Percentiles rank a stretch among this genome's conserved stretches.
These are phyloP conservation scores for Pholiota adiposa DNA, from an alignment of 1,284 basidiomycete genomes.

Conservation along the genomic window DNA sequence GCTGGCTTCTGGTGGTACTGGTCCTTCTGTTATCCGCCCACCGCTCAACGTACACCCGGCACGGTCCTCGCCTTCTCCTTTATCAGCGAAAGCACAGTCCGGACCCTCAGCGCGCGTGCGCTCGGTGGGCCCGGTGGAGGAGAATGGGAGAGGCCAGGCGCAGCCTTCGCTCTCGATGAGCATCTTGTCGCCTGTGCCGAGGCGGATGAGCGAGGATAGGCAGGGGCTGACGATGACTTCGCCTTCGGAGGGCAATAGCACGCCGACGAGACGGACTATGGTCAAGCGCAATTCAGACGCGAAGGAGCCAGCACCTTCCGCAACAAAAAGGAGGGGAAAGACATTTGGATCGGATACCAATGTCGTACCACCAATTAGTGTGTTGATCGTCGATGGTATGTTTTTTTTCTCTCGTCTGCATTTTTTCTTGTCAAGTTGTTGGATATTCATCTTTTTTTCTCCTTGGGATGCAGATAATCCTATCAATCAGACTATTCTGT, in stretches of 20 bases:
- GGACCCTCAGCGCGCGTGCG: slow-evolving; percentile 4
- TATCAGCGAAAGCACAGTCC: neutral
- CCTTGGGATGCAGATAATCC: slow-evolving; percentile 78
- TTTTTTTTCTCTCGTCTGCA: slow-evolving; percentile 17
- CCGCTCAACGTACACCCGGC: neutral
- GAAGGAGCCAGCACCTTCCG: slow-evolving; percentile 23
- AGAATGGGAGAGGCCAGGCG: slow-evolving; percentile 2
- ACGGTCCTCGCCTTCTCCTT: neutral
- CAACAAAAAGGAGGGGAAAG: slow-evolving; percentile 35
- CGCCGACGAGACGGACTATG: slow-evolving; percentile 16
- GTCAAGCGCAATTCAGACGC: slow-evolving; percentile 24
- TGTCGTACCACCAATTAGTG: slow-evolving; percentile 93
- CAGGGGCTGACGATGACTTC: slow-evolving; percentile 16
- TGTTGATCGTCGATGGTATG: slow-evolving; percentile 92
- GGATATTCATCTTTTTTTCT: neutral
- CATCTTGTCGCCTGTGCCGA: slow-evolving; percentile 17
- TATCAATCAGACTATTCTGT: slow-evolving; percentile 97
- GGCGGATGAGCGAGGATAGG: slow-evolving; percentile 16
- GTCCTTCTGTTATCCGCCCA: neutral
- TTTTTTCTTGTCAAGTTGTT: slow-evolving; percentile 12
- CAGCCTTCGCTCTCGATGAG: slow-evolving; percentile 15
- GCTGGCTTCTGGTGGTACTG: no score
- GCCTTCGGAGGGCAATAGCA: slow-evolving; percentile 15
- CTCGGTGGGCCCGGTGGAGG: slow-evolving; percentile 18
- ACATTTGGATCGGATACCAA: slow-evolving; percentile 42